Evolutionary conservation across 2,329 filamentous ascomycete species (phyloP), one percentile per base, ranked within the genome.

Genomic region (Spiromastix sp.): DNA sequence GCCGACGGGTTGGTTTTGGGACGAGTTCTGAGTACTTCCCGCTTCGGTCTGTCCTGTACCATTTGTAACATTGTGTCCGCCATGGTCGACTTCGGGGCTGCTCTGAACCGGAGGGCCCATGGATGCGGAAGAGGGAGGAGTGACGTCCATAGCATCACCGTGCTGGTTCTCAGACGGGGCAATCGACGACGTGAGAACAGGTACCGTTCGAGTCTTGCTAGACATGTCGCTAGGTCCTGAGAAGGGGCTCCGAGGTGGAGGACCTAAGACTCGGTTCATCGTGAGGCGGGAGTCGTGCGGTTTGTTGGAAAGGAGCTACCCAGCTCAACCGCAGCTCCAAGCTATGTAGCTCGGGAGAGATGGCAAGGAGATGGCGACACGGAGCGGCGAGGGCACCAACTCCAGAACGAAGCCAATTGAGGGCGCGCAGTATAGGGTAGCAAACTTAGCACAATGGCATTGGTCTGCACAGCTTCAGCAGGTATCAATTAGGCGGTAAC

Each of bases 61-160:
- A 32, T 52, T 52, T 21, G 53, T 50, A 36, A 46, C 56, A 24
- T 24, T 36, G 39, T 53, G 54, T 33, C 50, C 52, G 22, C 49
- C 50, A 39, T 62, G 64, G 41, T 74, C 70, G 39, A 57, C 56
- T 37, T 66, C 66, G 4, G 69, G 62, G 45, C 64, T 70, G 50
- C 56, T 65, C 42, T 66, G 56, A 33, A 60, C 50, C 16, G 68
- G 66, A 33, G 67, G 67, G 16, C 62, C 64, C 62, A 70, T 69
- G 31, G 62, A 56, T 15, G 56, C 46, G 24, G 61, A 55, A 39
- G 62, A 52, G 28, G 67, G 58, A 28, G 69, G 66, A 38, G 69
- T 68, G 34, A 71, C 59, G 39, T 74, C 70, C 70, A 75, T 76
- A 37, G 67, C 62, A 43, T 72, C 71, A 38, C 61, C 62, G 20